A percentile compares a stretch with the other conserved stretches of the same genome.
Evolutionary conservation across 192 early-diverging fungal species (phyloP).

Genomic region (Dissophora ornata): DNA sequence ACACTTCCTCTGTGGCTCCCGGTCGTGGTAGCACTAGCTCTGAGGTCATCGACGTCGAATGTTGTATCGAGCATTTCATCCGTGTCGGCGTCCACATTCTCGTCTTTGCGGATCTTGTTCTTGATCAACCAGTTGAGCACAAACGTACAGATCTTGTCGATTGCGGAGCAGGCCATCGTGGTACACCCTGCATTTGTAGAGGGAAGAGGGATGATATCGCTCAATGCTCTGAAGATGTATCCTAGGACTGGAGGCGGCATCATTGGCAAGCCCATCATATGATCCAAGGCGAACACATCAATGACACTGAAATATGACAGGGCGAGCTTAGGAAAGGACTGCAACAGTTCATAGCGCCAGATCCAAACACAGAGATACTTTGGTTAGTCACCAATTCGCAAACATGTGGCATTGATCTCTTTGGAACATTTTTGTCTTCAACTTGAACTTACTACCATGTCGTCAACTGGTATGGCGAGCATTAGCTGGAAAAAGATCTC

Average conservation of each 20-base stretch:
- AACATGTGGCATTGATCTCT: no score
- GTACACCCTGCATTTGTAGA: constrained; percentile 43
- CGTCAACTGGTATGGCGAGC: constrained; percentile 74
- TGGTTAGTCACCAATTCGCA: neutral
- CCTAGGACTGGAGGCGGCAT: constrained; percentile 67
- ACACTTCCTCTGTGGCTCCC: neutral
- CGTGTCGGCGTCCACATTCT: neutral
- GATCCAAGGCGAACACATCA: constrained; percentile 75
- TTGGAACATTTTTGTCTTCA: no score
- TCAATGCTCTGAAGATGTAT: constrained; percentile 77
- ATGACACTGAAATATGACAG: constrained; percentile 71
- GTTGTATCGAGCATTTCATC: constrained; percentile 33
- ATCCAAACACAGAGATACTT: no score
- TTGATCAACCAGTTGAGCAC: constrained; percentile 62
- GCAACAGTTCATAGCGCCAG: no score
- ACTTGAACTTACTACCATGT: constrained; percentile 70
- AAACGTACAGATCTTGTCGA: constrained; percentile 79
- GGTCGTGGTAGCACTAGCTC: neutral
- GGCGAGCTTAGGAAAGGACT: constrained; percentile 71
- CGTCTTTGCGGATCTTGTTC: constrained; percentile 31
- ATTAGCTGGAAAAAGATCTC: constrained; percentile 76
- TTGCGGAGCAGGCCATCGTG: constrained; percentile 72
- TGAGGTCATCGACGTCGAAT: neutral
- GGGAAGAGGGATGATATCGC: constrained; percentile 69
- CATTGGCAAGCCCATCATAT: constrained; percentile 69